These are phyloP conservation scores for Fusarium hostae DNA, from an alignment of 2,329 filamentous ascomycete genomes.

Conservation along the genomic window DNA sequence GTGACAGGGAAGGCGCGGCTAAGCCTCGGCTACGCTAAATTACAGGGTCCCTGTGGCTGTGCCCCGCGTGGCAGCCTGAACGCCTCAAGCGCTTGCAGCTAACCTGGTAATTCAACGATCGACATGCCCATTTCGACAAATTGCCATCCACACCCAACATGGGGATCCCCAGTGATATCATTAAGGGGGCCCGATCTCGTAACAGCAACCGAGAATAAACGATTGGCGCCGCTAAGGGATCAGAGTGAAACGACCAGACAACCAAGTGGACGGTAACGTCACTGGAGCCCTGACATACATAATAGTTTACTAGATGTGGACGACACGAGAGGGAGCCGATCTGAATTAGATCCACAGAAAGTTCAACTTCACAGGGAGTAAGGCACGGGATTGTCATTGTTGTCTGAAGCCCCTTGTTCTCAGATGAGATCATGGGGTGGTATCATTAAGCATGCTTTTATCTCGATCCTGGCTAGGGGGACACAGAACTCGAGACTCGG, in stretches of 20 bases:
- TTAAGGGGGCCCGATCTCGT: slow-evolving; percentile 11
- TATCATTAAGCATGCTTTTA: slow-evolving; percentile 45
- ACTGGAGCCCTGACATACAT: slow-evolving; percentile 17
- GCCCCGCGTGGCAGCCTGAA: slow-evolving; percentile 1
- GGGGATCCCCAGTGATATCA: slow-evolving; percentile 41
- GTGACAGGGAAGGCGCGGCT: slow-evolving; percentile 15
- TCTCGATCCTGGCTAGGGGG: slow-evolving; percentile 32
- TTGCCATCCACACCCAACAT: slow-evolving; percentile 30
- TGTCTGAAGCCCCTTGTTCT: slow-evolving; percentile 22
- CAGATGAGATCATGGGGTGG: slow-evolving; percentile 13
- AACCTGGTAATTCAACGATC: slow-evolving; percentile 32
- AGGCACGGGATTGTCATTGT: not conserved
- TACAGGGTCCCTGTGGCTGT: slow-evolving; percentile 32
- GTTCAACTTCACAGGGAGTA: slow-evolving; percentile 9
- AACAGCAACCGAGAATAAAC: slow-evolving; percentile 15
- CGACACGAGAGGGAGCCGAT: slow-evolving; percentile 37
- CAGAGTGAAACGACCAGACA: not conserved
- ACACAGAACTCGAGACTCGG: too few species aligned
- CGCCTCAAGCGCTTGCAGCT: slow-evolving; percentile 32
- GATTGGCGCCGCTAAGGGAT: slow-evolving; percentile 9
- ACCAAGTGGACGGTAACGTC: slow-evolving; percentile 32
- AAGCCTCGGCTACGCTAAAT: slow-evolving; percentile 14
- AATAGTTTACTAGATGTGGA: slow-evolving; percentile 1
- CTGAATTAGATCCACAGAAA: slow-evolving; percentile 25
- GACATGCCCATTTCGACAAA: slow-evolving; percentile 32